Evolutionary conservation across 306 rosid species (phyloP).

Genomic region (Sicyos edulis): DNA sequence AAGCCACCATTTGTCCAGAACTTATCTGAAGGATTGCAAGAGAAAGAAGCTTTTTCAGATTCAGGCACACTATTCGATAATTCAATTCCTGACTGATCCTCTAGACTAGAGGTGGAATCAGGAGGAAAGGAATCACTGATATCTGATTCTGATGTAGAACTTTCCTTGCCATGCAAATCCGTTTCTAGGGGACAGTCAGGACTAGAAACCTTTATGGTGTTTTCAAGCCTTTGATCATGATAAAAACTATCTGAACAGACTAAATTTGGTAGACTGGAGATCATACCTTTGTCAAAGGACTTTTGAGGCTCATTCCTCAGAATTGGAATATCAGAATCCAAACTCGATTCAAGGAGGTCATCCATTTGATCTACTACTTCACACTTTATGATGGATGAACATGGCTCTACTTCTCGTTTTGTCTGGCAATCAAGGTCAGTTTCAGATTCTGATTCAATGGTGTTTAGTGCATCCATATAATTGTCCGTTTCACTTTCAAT

Average conservation of each 20-base stretch:
- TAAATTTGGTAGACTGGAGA: constrained; percentile 22
- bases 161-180: constrained; percentile 22
- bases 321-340: constrained; percentile 32
- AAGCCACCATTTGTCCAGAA: constrained; percentile 98
- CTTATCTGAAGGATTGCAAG: constrained; percentile 44
- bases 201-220: constrained; percentile 25
- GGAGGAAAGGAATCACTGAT: constrained; percentile 25
- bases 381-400: constrained; percentile 24
- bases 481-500: constrained; percentile 72
- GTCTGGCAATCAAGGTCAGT: constrained; percentile 65
- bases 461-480: constrained; percentile 88
- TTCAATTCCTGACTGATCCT: constrained; percentile 33
- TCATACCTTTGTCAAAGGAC: constrained; percentile 32
- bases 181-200: constrained; percentile 29
- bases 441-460: constrained; percentile 83
- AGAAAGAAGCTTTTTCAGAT: constrained; percentile 42
- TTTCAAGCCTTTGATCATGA: constrained; percentile 31
- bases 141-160: constrained; percentile 35
- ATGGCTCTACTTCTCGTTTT: constrained; percentile 48
- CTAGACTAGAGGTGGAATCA: constrained; percentile 31
- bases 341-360: constrained; percentile 30
- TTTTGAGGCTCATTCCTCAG: constrained; percentile 31
- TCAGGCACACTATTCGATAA: constrained; percentile 28
- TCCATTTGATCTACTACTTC: constrained; percentile 36
- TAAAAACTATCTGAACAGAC: constrained; percentile 23